Evolutionary conservation across 805 yeast genomes (phyloP), one percentile per base, ranked within the genome.

Genomic region (Metschnikowia aberdeeniae): DNA sequence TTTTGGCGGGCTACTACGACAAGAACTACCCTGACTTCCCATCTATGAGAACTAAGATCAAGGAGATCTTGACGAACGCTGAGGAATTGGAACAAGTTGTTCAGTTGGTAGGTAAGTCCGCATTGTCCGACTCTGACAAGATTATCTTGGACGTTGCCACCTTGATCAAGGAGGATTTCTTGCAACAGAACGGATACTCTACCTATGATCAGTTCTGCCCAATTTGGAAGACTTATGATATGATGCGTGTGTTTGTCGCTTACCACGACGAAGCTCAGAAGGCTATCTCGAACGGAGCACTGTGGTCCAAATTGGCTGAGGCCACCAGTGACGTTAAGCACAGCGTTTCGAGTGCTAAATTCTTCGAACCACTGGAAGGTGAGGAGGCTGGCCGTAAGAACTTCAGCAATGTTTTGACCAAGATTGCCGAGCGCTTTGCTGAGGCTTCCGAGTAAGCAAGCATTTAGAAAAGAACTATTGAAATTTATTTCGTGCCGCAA

Each of bases 61-160:
- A 81, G 72, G 99, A 93, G 76, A 92, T 93, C 58, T 76, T 93
- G 59, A 84, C 98, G 32, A 89, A 86, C 67, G 99, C 99, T 46
- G 99, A 93, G 74, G 99, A 93, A 72, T 80, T 93, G 63, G 99
- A 93, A 73, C 98, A 93, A 75, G 99, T 93, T 58, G 99, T 93
- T 51, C 99, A 93, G 76, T 82, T 93, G 65, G 99, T 93, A 51
- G 99, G 99, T 77, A 93, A 93, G 73, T 86, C 96, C 51, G 98
- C 99, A 5, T 77, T 93, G 58, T 88, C 97, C 8, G 99, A 93
- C 66, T 78, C 95, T 33, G 99, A 93, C 72, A 93, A 93, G 76
- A 93, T 93, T 68, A 86, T 97, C 22, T 77, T 93, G 64, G 99
- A 93, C 64, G 97, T 92, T 46, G 82, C 98, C 22, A 76, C 77